Percentiles rank a stretch among this genome's conserved stretches.
Evolutionary conservation across 345 rosid genomes (phyloP).

Genomic region (Aethionema arabicum): DNA sequence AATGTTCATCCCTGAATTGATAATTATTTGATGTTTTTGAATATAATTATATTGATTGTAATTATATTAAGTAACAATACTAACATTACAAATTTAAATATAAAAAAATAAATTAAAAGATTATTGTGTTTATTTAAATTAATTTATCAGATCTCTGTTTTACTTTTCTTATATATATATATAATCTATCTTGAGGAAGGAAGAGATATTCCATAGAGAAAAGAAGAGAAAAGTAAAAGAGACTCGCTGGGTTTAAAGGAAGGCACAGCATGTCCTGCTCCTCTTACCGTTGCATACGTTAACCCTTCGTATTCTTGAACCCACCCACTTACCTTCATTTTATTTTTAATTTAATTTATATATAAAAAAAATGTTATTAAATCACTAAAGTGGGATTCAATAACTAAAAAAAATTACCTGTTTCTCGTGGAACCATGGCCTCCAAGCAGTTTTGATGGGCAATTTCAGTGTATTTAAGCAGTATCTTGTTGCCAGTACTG

Average conservation of each 20-base stretch:
- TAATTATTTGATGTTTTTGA: no score
- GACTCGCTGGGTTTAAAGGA: conserved; percentile 76
- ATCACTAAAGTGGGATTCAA: no score
- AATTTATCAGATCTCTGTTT: not conserved
- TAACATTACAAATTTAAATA: no score
- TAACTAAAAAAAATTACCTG: no score
- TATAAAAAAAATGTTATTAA: not conserved
- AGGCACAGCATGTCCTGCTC: conserved; percentile 96
- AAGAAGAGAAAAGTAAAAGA: conserved; percentile 66
- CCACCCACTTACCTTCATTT: conserved; percentile 82
- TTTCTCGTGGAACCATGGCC: conserved; percentile 83
- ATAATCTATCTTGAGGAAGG: conserved; percentile 34
- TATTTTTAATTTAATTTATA: not conserved
- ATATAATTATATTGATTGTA: no score
- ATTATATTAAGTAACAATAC: no score
- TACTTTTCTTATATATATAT: not conserved
- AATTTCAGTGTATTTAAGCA: conserved; percentile 54
- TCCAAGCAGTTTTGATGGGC: conserved; percentile 68
- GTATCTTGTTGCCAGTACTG: conserved; percentile 77
- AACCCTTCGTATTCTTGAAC: conserved; percentile 83
- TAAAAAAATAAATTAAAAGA: no score
- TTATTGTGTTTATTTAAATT: not conserved
- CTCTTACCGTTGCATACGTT: conserved; percentile 76
- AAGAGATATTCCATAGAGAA: conserved; percentile 52
- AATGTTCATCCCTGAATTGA: no score